phyloP scores from a whole-genome alignment of 441 rosid species.

The Euphorbia neoarborescens region DNA sequence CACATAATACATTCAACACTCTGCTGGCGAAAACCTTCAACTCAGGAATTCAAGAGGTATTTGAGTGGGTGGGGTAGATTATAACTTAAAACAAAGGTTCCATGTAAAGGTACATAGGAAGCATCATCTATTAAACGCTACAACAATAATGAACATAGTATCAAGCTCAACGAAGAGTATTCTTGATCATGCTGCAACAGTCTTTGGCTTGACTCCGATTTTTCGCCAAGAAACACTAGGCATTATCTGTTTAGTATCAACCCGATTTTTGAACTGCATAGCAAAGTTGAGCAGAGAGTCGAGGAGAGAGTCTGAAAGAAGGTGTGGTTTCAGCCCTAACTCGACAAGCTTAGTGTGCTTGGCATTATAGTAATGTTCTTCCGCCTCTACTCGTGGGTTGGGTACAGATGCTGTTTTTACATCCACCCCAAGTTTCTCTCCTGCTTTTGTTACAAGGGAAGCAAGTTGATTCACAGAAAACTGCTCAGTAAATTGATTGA shows the following conservation, averaged over 20 bases:
- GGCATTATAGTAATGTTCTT: conserved; percentile 95
- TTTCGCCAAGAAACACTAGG: conserved; percentile 83
- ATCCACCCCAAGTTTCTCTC: conserved; percentile 66
- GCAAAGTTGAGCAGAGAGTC: conserved; percentile 86
- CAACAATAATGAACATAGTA: background rate
- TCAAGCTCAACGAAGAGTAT: background rate
- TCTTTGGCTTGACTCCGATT: conserved; percentile 69
- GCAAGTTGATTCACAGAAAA: conserved; percentile 86
- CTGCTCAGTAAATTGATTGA: conserved; percentile 92
- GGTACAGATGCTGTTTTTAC: conserved; percentile 68
- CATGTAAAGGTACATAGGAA: background rate
- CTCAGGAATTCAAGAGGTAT: background rate
- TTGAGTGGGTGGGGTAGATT: conserved; percentile 1
- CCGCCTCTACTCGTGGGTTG: conserved; percentile 92
- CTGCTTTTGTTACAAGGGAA: conserved; percentile 73
- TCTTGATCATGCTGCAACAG: conserved; percentile 38
- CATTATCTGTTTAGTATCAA: conserved; percentile 84
- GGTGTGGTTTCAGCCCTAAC: conserved; percentile 79
- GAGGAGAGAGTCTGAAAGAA: conserved; percentile 77
- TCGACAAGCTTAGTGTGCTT: conserved; percentile 88
- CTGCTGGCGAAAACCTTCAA: background rate
- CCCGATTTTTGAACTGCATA: conserved; percentile 63
- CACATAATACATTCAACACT: background rate
- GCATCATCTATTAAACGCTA: background rate
- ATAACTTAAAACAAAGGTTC: background rate